Base-by-base conservation (phyloP, 2,329 filamentous ascomycete genomes). In the Clonostachys rosea region DNA sequence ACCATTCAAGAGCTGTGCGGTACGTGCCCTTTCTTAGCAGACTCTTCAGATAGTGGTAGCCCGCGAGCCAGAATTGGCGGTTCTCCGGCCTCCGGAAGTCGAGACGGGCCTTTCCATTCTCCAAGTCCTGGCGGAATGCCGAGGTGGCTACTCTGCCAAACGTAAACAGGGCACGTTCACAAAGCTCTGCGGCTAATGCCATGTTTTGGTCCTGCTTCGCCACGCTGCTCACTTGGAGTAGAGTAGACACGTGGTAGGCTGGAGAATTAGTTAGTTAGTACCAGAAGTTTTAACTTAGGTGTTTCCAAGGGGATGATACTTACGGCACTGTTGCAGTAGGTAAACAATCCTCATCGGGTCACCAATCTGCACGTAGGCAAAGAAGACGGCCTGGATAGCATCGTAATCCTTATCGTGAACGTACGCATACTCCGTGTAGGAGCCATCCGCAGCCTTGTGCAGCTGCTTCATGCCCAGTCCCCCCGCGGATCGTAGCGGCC, bases 221-320 rank as follows among this genome's bases (percentile, higher is more conserved):
- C 44, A 97, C 87, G 62, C 90, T 89, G 51, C 89, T 95, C 30
- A 95, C 91, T 62, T 96, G 91, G 18, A 97, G 83, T n/a, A 97
- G 78, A 3, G 89, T 91, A 2, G 90, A 94, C 54, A 97, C 86
- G 62, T 97, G 91, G 63, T 96, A 97, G 5, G 92, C 78, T 81
- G 49, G 45, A 10, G 30, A 18, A 17, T 13, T 4, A 18, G 36
- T 39, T 39, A 39, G 36, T 18, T 18, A 39, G 12, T 5, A 39
- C 17, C 36, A 18, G 17, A 13, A 43, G n/a, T 20, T 3, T 36
- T 36, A 24, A 45, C 18, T 17, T 18, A 42, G 7, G 6, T 6
- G 34, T n/a, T 33, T 45, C 14, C 10, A 24, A 24, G 7, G 12
- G 13, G 18, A 6, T 5, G 14, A 8, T 33, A 67, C 66, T 60